Evolutionary conservation across 139 green algal species (phyloP).

Genomic region (Chlorella sp.): DNA sequence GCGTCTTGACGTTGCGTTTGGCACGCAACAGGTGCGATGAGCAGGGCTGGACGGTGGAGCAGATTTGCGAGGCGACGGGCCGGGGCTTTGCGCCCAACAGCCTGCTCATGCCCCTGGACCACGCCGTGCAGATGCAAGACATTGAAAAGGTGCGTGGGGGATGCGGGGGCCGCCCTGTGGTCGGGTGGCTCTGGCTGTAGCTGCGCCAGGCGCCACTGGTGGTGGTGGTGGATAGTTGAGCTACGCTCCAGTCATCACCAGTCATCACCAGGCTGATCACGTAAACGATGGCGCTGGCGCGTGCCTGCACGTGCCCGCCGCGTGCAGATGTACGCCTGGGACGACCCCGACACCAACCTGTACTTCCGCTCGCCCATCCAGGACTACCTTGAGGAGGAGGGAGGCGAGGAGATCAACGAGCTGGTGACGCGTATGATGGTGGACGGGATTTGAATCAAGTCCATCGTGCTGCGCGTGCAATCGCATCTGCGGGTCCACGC

Average conservation of each 20-base stretch:
- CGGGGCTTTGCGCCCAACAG: neutral
- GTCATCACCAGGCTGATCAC: too few relatives aligned
- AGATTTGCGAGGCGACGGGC: conserved; percentile 12
- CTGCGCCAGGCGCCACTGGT: neutral
- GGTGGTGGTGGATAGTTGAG: neutral
- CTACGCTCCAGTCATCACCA: too few relatives aligned
- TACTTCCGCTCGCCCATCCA: neutral
- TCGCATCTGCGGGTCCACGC: too few relatives aligned
- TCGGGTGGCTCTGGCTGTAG: neutral
- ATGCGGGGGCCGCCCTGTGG: neutral
- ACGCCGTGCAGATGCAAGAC: neutral
- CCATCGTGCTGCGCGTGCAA: too few relatives aligned
- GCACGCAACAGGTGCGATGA: too few relatives aligned
- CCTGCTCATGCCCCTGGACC: neutral
- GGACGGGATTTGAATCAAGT: too few relatives aligned
- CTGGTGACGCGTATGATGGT: too few relatives aligned
- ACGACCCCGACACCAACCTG: neutral
- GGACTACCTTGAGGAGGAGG: too few relatives aligned
- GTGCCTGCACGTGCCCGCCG: neutral
- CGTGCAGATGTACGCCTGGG: neutral
- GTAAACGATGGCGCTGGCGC: neutral
- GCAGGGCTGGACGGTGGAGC: conserved; percentile 13
- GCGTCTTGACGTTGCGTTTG: too few relatives aligned
- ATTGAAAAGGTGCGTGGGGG: neutral
- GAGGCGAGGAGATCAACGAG: too few relatives aligned